A percentile compares a stretch with the other conserved stretches of the same genome.
These are phyloP conservation scores for Yamadazyma jaroonii DNA, from an alignment of 1,139 yeast species.

Conservation along the genomic window DNA sequence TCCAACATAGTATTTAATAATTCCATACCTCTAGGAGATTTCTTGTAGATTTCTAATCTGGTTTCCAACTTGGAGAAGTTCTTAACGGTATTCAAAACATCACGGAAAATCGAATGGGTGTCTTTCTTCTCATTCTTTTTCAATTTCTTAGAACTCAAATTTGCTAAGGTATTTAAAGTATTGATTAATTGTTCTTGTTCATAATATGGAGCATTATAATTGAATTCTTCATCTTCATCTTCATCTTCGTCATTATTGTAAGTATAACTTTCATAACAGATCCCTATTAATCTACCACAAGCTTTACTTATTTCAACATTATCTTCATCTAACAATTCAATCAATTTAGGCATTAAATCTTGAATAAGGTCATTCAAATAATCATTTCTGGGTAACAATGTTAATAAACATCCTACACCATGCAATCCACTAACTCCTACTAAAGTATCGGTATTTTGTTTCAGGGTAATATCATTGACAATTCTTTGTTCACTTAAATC, in stretches of 20 bases:
- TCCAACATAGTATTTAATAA: slow-evolving; percentile 35
- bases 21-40: slow-evolving; percentile 38
- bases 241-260: slow-evolving; percentile 37
- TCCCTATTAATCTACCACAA: slow-evolving; percentile 59
- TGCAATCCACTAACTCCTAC: slow-evolving; percentile 46
- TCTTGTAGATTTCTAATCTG: slow-evolving; percentile 37
- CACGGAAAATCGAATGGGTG: slow-evolving; percentile 61
- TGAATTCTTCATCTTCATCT: slow-evolving; percentile 39
- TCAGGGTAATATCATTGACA: slow-evolving; percentile 31
- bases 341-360: slow-evolving; percentile 32
- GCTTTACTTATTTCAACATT: slow-evolving; percentile 46
- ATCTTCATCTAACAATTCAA: slow-evolving; percentile 44
- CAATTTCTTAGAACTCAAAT: slow-evolving; percentile 52
- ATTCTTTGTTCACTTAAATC: slow-evolving; percentile 40
- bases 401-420: slow-evolving; percentile 46
- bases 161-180: slow-evolving; percentile 45
- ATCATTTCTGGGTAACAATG: slow-evolving; percentile 38
- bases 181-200: slow-evolving; percentile 53
- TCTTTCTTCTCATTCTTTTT: slow-evolving; percentile 64
- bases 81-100: slow-evolving; percentile 51
- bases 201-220: slow-evolving; percentile 53
- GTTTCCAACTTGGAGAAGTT: slow-evolving; percentile 38
- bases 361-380: slow-evolving; percentile 44
- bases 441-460: slow-evolving; percentile 33
- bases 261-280: slow-evolving; percentile 57